phyloP scores from a whole-genome alignment of 2,329 filamentous ascomycete genomes.

The Venturia carpophila region DNA sequence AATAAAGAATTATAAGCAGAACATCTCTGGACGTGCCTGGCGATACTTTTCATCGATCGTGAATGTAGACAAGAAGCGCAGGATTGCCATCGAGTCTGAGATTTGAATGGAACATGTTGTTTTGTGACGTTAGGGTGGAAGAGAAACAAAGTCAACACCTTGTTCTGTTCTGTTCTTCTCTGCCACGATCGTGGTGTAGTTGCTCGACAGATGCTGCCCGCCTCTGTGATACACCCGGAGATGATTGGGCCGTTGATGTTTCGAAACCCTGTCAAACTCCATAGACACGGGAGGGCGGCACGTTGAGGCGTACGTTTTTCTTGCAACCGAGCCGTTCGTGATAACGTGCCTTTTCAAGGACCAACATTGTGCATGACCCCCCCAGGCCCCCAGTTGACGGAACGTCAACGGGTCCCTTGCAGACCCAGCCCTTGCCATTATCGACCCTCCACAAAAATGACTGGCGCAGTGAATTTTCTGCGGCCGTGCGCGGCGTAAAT shows the following conservation, averaged over 20 bases:
- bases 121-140: background rate
- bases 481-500: conserved; percentile 37
- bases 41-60: background rate
- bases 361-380: background rate
- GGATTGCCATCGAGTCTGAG: background rate
- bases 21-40: background rate
- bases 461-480: conserved; percentile 33
- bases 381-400: too few relatives aligned
- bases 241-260: conserved; percentile 2
- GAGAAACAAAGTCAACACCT: background rate
- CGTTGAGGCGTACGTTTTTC: background rate
- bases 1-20: background rate
- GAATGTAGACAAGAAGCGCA: background rate
- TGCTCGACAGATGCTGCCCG: background rate
- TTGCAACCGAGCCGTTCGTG: background rate
- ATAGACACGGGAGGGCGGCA: background rate
- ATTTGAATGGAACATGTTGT: background rate
- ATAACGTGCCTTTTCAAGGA: background rate
- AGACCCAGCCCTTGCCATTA: conserved; percentile 15
- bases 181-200: background rate
- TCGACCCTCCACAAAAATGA: conserved; percentile 19
- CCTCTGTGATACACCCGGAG: background rate
- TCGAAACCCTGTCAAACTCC: background rate
- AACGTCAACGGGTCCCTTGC: conserved; percentile 13
- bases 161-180: background rate